phyloP scores from a whole-genome alignment of 805 yeast genomes.

The Spathaspora passalidarum region DNA sequence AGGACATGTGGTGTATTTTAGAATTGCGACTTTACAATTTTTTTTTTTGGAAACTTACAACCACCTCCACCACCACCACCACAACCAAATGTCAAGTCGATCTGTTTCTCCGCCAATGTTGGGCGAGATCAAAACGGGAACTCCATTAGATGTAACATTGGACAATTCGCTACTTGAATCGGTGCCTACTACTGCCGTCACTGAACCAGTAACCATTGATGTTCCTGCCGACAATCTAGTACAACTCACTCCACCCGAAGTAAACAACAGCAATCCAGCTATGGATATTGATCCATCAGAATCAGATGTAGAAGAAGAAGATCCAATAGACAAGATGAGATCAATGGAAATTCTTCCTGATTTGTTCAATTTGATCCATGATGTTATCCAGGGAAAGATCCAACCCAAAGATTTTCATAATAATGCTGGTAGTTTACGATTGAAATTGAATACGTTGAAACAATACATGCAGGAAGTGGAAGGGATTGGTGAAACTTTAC shows the following conservation, averaged over 20 bases:
- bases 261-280: too few relatives aligned
- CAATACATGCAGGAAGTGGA: constrained; percentile 33
- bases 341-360: constrained; percentile 38
- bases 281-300: background rate
- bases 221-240: background rate
- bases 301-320: constrained; percentile 4
- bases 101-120: constrained; percentile 7
- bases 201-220: background rate
- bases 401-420: constrained; percentile 43
- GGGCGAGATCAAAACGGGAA: constrained; percentile 6
- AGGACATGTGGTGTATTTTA: too few relatives aligned
- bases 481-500: constrained; percentile 35
- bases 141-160: constrained; percentile 4
- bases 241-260: too few relatives aligned
- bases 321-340: constrained; percentile 22
- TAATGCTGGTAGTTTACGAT: constrained; percentile 36
- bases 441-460: constrained; percentile 28
- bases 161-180: constrained; percentile 5
- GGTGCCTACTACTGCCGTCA: background rate
- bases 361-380: constrained; percentile 31
- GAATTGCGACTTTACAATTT: too few relatives aligned
- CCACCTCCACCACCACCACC: constrained; percentile 3
- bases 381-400: constrained; percentile 30
- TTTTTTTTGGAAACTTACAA: background rate
- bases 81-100: constrained; percentile 3